Evolutionary conservation across 352 stramenopile species (phyloP), one percentile per base, ranked within the genome.

Genomic region (Phytophthora pistaciae): DNA sequence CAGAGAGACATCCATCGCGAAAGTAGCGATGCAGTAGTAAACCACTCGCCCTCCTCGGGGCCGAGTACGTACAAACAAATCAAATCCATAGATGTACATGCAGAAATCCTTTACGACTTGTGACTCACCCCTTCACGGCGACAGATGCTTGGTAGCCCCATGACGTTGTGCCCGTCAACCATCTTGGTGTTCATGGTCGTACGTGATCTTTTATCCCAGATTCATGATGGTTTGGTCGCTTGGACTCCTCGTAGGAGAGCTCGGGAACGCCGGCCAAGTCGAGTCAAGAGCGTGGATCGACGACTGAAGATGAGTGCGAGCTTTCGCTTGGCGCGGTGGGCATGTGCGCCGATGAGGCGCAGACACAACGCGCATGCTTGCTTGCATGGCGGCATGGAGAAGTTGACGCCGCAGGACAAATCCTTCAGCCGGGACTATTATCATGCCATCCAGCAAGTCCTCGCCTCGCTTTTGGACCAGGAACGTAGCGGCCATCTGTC

Each of bases 1-100:
- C 27, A 49, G 48, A 66, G 48, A 66, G 38, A 53, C 33, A 42
- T 25, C 29, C 48, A 64, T 66, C 70, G 70, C 59, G 65, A 77
- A 66, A 52, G 31, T 18, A 76, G 64, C 64, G 69, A 31, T 72
- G 64, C 46, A 66, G 20, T 53, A 64, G 29, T 64, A 69, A 66
- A 63, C 29, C 56, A 70, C 59, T 74, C 53, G 56, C 53, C 56
- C n/a, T 29, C 27, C 27, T 29, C 27, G 27, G 27, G 50, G 23
- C 44, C 50, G 55, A 70, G 61, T 66, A 72, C 56, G 20, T n/a
- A 23, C 10, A 48, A 40, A 38, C 27, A 29, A 29, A 29, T 6
- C 27, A 29, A 29, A 27, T 16, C 46, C 46, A 29, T 53, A 58
- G 46, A 42, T 18, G 5, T 11, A 54, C 44, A 25, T 52, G 31